Conservation (phyloP, 1,139 yeast species). For the Geotrichum macrosporum region DNA sequence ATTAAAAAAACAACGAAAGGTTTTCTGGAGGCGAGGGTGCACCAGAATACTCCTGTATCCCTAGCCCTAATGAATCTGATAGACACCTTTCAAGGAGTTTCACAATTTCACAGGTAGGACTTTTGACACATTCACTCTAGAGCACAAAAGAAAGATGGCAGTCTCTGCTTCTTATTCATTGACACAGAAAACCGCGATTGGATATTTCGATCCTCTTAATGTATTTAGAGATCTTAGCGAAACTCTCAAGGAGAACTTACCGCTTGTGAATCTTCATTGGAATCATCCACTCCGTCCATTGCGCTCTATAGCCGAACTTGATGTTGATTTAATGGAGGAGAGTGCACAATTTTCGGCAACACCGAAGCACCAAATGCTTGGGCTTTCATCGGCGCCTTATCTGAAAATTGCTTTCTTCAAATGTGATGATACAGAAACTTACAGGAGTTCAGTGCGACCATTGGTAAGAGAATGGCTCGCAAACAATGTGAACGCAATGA, state of each 20-base stretch:
- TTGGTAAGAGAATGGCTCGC: constrained; percentile 76
- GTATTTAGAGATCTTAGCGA: constrained; percentile 53
- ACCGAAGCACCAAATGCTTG: constrained; percentile 42
- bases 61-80: constrained; percentile 3
- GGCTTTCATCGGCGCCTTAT: constrained; percentile 49
- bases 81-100: background rate
- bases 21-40: no score
- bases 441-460: constrained; percentile 71
- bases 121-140: background rate
- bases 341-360: constrained; percentile 42
- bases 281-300: constrained; percentile 53
- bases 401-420: constrained; percentile 66
- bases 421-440: constrained; percentile 64
- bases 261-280: constrained; percentile 79
- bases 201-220: constrained; percentile 83
- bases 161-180: background rate
- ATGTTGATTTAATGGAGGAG: constrained; percentile 60
- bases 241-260: constrained; percentile 52
- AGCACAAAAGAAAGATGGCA: background rate
- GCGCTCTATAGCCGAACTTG: constrained; percentile 62
- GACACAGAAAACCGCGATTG: constrained; percentile 42
- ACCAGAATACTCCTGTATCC: no score
- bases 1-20: no score
- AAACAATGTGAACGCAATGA: constrained; percentile 42
- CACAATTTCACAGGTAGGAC: background rate